phyloP scores from a whole-genome alignment of 2,329 filamentous ascomycete species.

The Penicillium olsonii region DNA sequence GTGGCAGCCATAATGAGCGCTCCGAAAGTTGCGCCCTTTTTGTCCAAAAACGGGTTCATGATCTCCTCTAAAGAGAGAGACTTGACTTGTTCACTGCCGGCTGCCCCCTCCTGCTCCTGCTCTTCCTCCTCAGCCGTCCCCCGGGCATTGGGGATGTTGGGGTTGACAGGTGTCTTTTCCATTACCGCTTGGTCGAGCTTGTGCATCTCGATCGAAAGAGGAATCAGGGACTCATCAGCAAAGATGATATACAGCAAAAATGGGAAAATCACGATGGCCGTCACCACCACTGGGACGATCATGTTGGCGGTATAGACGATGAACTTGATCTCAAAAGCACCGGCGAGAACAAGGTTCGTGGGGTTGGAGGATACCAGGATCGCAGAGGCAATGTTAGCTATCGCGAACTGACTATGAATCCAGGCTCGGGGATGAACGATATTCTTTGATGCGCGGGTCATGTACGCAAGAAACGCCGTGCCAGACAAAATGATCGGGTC shows the following conservation, averaged over 20 bases:
- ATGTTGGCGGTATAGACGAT: conserved; percentile 76
- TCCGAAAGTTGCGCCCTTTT: conserved; percentile 64
- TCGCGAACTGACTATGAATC: conserved; percentile 71
- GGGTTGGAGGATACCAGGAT: conserved; percentile 78
- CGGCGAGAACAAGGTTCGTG: conserved; percentile 72
- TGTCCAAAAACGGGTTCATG: conserved; percentile 73
- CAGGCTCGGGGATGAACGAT: conserved; percentile 71
- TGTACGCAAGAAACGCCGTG: conserved; percentile 73
- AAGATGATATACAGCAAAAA: conserved; percentile 72
- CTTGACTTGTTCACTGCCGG: conserved; percentile 54
- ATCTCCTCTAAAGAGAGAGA: conserved; percentile 68
- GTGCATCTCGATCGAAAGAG: conserved; percentile 67
- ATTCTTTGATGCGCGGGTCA: conserved; percentile 73
- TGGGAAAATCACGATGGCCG: conserved; percentile 67
- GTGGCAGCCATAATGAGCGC: conserved; percentile 67
- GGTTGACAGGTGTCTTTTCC: conserved; percentile 63
- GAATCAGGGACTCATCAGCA: conserved; percentile 63
- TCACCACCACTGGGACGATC: conserved; percentile 71
- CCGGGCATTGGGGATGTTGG: conserved; percentile 68
- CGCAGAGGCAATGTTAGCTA: conserved; percentile 73
- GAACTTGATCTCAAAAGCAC: conserved; percentile 71
- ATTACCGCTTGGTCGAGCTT: conserved; percentile 62
- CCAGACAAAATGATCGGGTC: conserved; percentile 75
- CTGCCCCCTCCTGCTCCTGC: conserved; percentile 54
- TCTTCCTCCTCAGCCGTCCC: conserved; percentile 58